phyloP scores from a whole-genome alignment of 306 rosid species.

The Rosa persica region DNA sequence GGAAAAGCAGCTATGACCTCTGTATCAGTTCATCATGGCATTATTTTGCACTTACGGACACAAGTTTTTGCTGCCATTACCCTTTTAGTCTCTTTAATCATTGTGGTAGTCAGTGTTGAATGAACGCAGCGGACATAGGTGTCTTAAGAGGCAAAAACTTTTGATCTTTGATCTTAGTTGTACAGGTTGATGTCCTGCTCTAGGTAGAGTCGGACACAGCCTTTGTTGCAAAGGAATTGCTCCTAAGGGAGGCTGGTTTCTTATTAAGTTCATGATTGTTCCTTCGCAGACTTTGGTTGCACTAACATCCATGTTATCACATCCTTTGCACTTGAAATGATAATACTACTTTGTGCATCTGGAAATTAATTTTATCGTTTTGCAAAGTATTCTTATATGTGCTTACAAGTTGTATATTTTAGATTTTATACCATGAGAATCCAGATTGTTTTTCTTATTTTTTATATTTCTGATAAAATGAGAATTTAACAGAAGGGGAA shows the following conservation, averaged over 20 bases:
- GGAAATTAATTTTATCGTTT: not conserved
- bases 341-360: not conserved
- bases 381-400: not conserved
- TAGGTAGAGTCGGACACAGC: not conserved
- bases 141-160: not conserved
- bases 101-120: not conserved
- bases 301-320: not conserved
- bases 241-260: conserved; percentile 17
- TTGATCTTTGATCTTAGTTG: conserved; percentile 10
- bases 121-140: not conserved
- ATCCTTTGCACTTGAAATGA: not conserved
- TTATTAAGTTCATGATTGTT: not conserved
- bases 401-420: not conserved
- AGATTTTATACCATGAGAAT: not conserved
- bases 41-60: conserved; percentile 33
- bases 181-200: conserved; percentile 29
- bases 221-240: conserved; percentile 15
- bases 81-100: conserved; percentile 11
- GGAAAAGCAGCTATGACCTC: conserved; percentile 29
- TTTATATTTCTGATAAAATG: no score
- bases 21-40: conserved; percentile 20
- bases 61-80: conserved; percentile 7
- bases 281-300: not conserved
- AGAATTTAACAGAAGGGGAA: not conserved
- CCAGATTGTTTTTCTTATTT: not conserved